Conservation (phyloP, 2,329 filamentous ascomycete genomes). For the Fusarium guadeloupense region DNA sequence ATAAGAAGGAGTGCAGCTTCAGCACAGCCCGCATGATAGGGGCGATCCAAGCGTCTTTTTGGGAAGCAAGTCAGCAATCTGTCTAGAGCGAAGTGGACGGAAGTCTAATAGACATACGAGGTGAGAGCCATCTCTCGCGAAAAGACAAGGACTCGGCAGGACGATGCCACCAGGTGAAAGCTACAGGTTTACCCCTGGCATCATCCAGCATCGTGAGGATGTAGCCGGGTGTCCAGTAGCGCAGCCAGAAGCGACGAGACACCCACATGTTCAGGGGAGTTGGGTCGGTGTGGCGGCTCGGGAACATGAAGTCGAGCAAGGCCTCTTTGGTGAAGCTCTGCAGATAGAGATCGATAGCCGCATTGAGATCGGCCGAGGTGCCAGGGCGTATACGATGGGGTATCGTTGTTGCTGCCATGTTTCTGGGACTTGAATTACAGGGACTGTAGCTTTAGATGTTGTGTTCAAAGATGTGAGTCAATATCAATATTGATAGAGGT, state of each 20-base stretch:
- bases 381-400: constrained; percentile 45
- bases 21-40: constrained; percentile 41
- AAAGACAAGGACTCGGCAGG: constrained; percentile 42
- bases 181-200: constrained; percentile 35
- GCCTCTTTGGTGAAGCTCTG: constrained; percentile 45
- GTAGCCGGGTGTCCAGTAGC: constrained; percentile 49
- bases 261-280: constrained; percentile 35
- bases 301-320: constrained; percentile 48
- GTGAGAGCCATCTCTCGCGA: constrained; percentile 45
- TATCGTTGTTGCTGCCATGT: constrained; percentile 31
- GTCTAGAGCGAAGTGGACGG: neutral
- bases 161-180: constrained; percentile 49
- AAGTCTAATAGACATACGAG: constrained; percentile 40
- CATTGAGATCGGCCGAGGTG: constrained; percentile 43
- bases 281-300: constrained; percentile 35
- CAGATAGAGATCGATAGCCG: constrained; percentile 42
- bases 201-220: constrained; percentile 43
- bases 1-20: constrained; percentile 39
- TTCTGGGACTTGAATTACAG: neutral
- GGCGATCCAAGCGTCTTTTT: constrained; percentile 45
- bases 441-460: neutral
- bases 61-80: neutral
- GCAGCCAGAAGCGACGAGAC: constrained; percentile 42
- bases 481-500: neutral
- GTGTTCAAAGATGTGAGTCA: neutral